Base-by-base conservation (phyloP, 2,329 filamentous ascomycete species). In the Fusarium burgessii region DNA sequence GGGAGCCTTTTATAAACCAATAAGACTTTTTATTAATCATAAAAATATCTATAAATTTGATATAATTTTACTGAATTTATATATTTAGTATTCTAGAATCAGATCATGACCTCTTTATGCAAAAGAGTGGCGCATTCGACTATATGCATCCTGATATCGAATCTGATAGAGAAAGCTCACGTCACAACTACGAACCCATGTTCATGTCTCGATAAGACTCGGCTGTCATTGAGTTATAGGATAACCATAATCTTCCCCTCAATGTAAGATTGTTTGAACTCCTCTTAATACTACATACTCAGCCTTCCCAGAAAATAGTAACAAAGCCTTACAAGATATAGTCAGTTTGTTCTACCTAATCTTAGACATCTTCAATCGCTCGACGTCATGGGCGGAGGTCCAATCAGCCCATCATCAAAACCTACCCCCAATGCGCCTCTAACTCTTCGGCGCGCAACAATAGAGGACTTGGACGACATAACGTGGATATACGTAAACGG, bases 341-440 rank as follows among this genome's bases (percentile, higher is more conserved):
- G 9, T 45, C 0, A 9, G 20, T 3, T 35, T 35, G 12, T 13
- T 35, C 13, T 35, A 35, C 33, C 14, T n/a, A n/a, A n/a, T n/a
- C n/a, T n/a, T n/a, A 2, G n/a, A 0, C 15, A 11, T 20, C 7
- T 18, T 35, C 15, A 33, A 4, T 23, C 15, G 5, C 1, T 32
- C 9, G 23, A 29, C 12, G 36, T 17, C 36, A 63, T 57, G 49
- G 58, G 62, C 13, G 43, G 58, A 20, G 49, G 58, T 9, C 25
- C 32, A 17, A 4, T 49, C 9, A 45, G 13, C 6, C 32, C 32
- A 15, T 14, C 49, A 2, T 13, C 49, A 35, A 54, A 38, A 3
- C 17, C 6, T 10, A 14, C 32, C 5, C 33, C 15, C 3, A 13
- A 20, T 0, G 6, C 15, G 10, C 33, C 33, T 40, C 36, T 66